phyloP scores from a whole-genome alignment of 163 green algal species.

The Chlorella variabilis region DNA sequence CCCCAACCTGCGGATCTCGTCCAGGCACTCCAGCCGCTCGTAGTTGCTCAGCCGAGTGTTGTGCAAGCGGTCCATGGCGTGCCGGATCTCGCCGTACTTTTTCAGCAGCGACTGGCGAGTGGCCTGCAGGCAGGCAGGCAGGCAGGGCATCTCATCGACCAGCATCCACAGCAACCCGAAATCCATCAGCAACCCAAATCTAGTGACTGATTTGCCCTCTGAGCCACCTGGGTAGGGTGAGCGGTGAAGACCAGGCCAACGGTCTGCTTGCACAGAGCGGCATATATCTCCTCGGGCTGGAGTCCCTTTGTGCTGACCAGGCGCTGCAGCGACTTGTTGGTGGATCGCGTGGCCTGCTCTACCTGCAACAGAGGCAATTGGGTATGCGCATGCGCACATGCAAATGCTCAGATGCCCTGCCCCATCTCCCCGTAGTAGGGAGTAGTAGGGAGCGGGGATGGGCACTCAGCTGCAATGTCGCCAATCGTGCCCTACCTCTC shows the following conservation, averaged over 20 bases:
- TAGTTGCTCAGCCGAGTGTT: constrained; percentile 82
- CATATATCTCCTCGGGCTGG: constrained; percentile 72
- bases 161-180: no score
- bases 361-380: constrained; percentile 50
- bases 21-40: constrained; percentile 83
- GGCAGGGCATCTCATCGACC: no score
- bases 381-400: no score
- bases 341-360: constrained; percentile 78
- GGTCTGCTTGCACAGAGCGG: constrained; percentile 81
- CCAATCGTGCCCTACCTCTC: constrained; percentile 66
- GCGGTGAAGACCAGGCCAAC: constrained; percentile 93
- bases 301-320: constrained; percentile 64
- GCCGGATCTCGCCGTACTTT: constrained; percentile 84
- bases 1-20: constrained; percentile 67
- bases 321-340: constrained; percentile 85
- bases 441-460: background rate
- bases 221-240: constrained; percentile 94
- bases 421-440: no score
- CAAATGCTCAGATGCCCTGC: no score
- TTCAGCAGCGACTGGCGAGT: constrained; percentile 86
- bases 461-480: background rate
- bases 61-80: constrained; percentile 83
- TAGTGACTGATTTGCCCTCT: no score
- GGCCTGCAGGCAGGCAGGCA: constrained; percentile 58
- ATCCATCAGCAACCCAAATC: no score